These are phyloP conservation scores for Suillus fuscotomentosus DNA, from an alignment of 768 basidiomycete species.

Conservation along the genomic window DNA sequence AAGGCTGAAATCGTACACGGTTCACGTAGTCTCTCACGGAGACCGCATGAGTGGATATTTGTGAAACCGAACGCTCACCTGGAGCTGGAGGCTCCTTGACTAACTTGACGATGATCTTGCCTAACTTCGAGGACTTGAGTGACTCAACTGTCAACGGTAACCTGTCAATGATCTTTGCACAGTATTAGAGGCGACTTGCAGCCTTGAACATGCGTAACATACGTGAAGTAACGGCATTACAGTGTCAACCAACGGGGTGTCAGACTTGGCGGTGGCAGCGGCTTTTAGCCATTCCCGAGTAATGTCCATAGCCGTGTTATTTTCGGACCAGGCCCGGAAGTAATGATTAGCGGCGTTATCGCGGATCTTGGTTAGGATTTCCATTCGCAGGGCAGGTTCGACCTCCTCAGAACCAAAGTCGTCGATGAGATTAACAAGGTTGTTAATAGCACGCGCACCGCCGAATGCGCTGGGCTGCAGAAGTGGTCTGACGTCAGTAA, in stretches of 20 bases:
- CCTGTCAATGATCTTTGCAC: slow-evolving; percentile 70
- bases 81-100: slow-evolving; percentile 72
- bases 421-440: slow-evolving; percentile 56
- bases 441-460: slow-evolving; percentile 64
- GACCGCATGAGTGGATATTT: slow-evolving; percentile 15
- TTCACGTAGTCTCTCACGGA: slow-evolving; percentile 21
- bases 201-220: slow-evolving; percentile 36
- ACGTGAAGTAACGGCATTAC: slow-evolving; percentile 88
- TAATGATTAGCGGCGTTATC: slow-evolving; percentile 86
- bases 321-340: slow-evolving; percentile 84
- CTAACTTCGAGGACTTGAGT: slow-evolving; percentile 70
- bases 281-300: slow-evolving; percentile 82
- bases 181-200: slow-evolving; percentile 17
- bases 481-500: slow-evolving; percentile 50
- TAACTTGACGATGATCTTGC: slow-evolving; percentile 75
- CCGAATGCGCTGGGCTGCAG: slow-evolving; percentile 60
- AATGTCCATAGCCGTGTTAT: slow-evolving; percentile 69
- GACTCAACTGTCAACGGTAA: slow-evolving; percentile 71
- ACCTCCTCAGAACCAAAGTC: slow-evolving; percentile 65
- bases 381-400: slow-evolving; percentile 61
- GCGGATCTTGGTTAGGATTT: slow-evolving; percentile 78
- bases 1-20: slow-evolving; percentile 25
- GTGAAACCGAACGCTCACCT: slow-evolving; percentile 59
- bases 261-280: slow-evolving; percentile 55
- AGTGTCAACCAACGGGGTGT: slow-evolving; percentile 61